Evolutionary conservation across 2,329 filamentous ascomycete species (phyloP).

Genomic region (Pezicula rhizophila): DNA sequence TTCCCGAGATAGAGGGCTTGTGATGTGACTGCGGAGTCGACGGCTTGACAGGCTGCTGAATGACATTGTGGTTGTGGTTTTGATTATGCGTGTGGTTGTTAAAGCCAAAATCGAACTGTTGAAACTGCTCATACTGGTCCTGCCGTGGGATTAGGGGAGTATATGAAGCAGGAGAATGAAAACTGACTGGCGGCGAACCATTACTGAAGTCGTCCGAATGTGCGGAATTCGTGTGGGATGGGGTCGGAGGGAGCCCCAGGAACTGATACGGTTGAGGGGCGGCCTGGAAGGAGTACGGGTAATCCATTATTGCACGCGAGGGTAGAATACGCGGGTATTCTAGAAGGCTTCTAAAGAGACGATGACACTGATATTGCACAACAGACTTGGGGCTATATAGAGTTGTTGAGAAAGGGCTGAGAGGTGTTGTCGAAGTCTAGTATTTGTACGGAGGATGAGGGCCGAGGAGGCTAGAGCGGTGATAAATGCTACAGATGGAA

Average conservation of each 20-base stretch:
- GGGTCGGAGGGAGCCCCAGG: conserved; percentile 36
- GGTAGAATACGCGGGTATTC: neutral
- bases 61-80: conserved; percentile 8
- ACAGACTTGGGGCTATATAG: too few relatives aligned
- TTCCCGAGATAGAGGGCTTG: conserved; percentile 13
- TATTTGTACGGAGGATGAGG: too few relatives aligned
- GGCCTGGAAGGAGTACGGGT: conserved; percentile 41
- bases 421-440: too few relatives aligned
- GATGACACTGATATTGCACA: too few relatives aligned
- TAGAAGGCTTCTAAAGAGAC: too few relatives aligned
- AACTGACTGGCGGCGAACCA: neutral
- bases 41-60: conserved; percentile 11
- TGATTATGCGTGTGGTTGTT: conserved; percentile 15
- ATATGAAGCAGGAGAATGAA: neutral
- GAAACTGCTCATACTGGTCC: conserved; percentile 25
- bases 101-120: conserved; percentile 21
- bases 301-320: conserved; percentile 47
- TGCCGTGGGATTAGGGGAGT: conserved; percentile 11
- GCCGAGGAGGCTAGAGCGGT: too few relatives aligned
- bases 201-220: conserved; percentile 39
- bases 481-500: too few relatives aligned
- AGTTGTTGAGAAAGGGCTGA: too few relatives aligned
- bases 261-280: conserved; percentile 40
- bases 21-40: conserved; percentile 23
- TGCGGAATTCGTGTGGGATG: conserved; percentile 30